Evolutionary conservation across 2,329 filamentous ascomycete genomes (phyloP).

Genomic region (Ceratocystis cacaofunesta): DNA sequence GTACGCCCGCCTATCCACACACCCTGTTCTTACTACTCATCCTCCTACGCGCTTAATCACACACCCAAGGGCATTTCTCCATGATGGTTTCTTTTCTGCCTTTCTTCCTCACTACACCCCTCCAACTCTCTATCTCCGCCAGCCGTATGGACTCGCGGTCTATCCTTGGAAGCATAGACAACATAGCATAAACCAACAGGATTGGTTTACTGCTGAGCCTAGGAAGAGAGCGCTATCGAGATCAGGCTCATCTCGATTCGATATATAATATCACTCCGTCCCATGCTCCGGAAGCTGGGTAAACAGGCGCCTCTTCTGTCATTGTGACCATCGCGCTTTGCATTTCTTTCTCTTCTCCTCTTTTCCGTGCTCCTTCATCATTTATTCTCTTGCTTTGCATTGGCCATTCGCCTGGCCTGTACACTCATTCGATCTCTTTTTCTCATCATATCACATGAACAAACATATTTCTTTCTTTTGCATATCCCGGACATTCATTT

Average conservation of each 20-base stretch:
- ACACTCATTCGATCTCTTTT: conserved; percentile 17
- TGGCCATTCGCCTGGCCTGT: neutral
- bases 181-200: no score
- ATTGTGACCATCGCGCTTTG: neutral
- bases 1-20: no score
- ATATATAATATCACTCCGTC: neutral
- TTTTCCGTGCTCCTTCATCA: neutral
- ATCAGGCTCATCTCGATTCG: neutral
- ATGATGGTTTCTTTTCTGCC: no score
- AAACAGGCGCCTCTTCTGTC: neutral
- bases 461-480: neutral
- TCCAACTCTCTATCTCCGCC: no score
- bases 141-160: no score
- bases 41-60: no score
- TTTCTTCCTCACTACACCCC: no score
- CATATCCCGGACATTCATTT: neutral
- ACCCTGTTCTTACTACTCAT: no score
- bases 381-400: neutral
- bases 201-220: no score
- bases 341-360: neutral
- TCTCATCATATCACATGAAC: neutral
- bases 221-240: no score
- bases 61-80: no score
- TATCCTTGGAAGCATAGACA: no score
- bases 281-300: neutral